These are phyloP conservation scores for Lumnitzera racemosa DNA, from an alignment of 345 rosid genomes.

Conservation along the genomic window DNA sequence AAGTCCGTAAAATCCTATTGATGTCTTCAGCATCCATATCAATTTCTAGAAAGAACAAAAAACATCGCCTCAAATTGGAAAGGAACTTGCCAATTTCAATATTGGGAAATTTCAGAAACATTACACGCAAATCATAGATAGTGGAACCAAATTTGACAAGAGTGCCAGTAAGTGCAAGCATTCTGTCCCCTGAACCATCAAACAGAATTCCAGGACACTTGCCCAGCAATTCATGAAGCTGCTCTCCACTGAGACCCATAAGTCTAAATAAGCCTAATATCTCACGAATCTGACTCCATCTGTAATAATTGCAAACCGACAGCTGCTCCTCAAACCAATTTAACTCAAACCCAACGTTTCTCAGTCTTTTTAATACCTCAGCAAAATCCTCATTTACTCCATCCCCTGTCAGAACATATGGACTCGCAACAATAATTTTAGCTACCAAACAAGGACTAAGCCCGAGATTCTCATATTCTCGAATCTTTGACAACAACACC, in stretches of 20 bases:
- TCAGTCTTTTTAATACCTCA: conserved; percentile 41
- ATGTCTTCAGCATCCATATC: conserved; percentile 49
- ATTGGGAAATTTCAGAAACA: conserved; percentile 50
- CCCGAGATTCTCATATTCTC: conserved; percentile 56
- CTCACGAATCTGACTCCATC: conserved; percentile 50
- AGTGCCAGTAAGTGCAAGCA: conserved; percentile 37
- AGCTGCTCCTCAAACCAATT: conserved; percentile 41
- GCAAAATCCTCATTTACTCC: conserved; percentile 31
- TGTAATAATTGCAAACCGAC: conserved; percentile 27
- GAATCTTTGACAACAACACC: conserved; percentile 39
- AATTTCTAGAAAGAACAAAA: conserved; percentile 38
- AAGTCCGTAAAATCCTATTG: conserved; percentile 33
- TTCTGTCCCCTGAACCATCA: conserved; percentile 42
- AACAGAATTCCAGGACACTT: conserved; percentile 48
- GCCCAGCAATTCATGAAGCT: conserved; percentile 41
- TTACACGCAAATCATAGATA: conserved; percentile 25
- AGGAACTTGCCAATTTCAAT: conserved; percentile 36
- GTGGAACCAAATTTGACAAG: conserved; percentile 51
- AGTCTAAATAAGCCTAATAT: conserved; percentile 34
- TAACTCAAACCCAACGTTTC: conserved; percentile 34
- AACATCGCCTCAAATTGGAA: conserved; percentile 44
- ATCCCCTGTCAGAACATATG: conserved; percentile 46
- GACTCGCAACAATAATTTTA: conserved; percentile 42
- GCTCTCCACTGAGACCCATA: conserved; percentile 23
- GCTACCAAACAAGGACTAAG: conserved; percentile 30